Evolutionary conservation across 805 yeast species (phyloP).

Genomic region (Cyberlindnera japonica): DNA sequence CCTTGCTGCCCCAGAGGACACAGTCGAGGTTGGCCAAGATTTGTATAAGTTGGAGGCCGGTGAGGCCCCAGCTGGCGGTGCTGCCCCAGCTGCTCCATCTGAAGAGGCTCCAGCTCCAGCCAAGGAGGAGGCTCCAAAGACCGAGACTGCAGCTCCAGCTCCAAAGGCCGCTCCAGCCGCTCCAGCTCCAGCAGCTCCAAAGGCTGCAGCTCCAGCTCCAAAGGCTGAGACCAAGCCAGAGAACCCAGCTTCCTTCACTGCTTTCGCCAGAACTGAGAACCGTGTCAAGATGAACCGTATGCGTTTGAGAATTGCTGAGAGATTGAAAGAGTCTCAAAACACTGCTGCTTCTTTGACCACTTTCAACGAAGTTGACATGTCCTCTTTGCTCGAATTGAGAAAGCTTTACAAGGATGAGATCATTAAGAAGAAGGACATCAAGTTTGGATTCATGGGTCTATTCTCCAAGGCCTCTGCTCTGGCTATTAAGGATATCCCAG

Average conservation of each 20-base stretch:
- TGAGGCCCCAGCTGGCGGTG: constrained; percentile 59
- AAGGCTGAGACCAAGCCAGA: constrained; percentile 35
- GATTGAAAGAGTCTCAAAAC: constrained; percentile 98
- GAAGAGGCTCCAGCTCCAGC: constrained; percentile 10
- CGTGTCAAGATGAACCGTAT: constrained; percentile 98
- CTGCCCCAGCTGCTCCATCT: constrained; percentile 28
- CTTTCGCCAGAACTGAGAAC: constrained; percentile 80
- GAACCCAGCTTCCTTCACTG: constrained; percentile 17
- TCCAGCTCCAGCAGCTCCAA: constrained; percentile 15
- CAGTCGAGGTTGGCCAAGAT: constrained; percentile 95
- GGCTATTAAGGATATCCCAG: constrained; percentile 93
- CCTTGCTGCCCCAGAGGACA: constrained; percentile 80
- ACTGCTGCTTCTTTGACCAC: constrained; percentile 98
- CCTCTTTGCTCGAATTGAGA: constrained; percentile 87
- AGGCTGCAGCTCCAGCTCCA: constrained; percentile 6
- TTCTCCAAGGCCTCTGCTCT: constrained; percentile 90
- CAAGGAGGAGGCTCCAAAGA: constrained; percentile 18
- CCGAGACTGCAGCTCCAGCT: constrained; percentile 22
- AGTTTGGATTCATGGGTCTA: constrained; percentile 98
- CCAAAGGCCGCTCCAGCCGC: constrained; percentile 29
- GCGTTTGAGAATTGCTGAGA: constrained; percentile 98
- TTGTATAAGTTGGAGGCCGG: constrained; percentile 81
- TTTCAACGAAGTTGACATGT: constrained; percentile 97
- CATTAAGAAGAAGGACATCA: constrained; percentile 87
- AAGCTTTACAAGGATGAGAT: constrained; percentile 95